Evolutionary conservation across 2,329 filamentous ascomycete species (phyloP).

Genomic region (Berkeleyomyces rouxiae): DNA sequence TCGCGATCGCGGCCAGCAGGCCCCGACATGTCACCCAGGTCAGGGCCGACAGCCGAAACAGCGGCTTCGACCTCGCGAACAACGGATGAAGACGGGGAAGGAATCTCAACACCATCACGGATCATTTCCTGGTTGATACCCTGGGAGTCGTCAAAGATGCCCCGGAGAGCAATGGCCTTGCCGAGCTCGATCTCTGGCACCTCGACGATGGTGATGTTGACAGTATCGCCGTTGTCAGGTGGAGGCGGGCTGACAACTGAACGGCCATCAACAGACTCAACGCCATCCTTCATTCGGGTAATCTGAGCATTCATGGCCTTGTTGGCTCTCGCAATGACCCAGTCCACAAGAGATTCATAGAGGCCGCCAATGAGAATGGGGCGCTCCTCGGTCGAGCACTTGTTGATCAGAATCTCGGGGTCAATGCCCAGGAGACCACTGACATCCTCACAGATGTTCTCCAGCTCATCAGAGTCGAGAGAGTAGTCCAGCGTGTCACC

Average conservation of each 20-base stretch:
- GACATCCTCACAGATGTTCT: constrained; percentile 80
- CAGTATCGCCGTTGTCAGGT: constrained; percentile 64
- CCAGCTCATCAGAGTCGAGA: constrained; percentile 68
- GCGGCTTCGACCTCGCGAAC: constrained; percentile 75
- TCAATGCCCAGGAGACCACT: constrained; percentile 73
- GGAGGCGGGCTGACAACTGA: constrained; percentile 25
- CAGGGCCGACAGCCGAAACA: constrained; percentile 56
- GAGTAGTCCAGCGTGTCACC: constrained; percentile 78
- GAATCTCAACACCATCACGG: constrained; percentile 72
- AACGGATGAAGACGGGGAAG: constrained; percentile 60
- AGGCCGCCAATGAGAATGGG: constrained; percentile 67
- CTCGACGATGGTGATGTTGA: constrained; percentile 77
- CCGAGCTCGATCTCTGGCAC: constrained; percentile 64
- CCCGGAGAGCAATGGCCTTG: constrained; percentile 76
- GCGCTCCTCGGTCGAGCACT: constrained; percentile 73
- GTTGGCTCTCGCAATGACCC: constrained; percentile 82
- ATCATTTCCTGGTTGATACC: constrained; percentile 98
- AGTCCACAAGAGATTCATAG: constrained; percentile 89
- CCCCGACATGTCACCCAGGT: constrained; percentile 59
- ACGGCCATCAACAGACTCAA: constrained; percentile 49
- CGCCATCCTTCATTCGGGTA: constrained; percentile 44
- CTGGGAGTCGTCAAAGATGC: constrained; percentile 78
- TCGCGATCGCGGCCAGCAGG: constrained; percentile 55
- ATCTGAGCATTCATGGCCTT: constrained; percentile 66
- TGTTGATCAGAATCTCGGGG: constrained; percentile 59